Percentiles rank a stretch among this genome's conserved stretches.
phyloP scores from a whole-genome alignment of 805 yeast genomes.

The Schwanniomyces vanrijiae region DNA sequence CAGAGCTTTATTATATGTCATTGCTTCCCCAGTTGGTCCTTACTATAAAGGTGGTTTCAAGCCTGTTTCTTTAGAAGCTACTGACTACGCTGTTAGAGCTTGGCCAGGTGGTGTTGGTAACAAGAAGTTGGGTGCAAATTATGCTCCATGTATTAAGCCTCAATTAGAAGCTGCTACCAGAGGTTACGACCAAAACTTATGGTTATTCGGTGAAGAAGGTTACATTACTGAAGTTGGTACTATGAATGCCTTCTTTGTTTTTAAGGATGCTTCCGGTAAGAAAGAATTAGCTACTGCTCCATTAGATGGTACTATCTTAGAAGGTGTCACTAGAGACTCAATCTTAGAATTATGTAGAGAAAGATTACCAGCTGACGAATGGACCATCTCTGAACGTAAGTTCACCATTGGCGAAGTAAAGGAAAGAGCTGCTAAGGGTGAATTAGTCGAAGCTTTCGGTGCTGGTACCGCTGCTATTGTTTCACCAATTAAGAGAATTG shows the following conservation, averaged over 20 bases:
- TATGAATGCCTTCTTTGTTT: constrained; percentile 91
- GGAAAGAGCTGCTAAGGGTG: constrained; percentile 75
- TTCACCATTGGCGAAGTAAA: constrained; percentile 74
- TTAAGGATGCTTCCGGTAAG: constrained; percentile 78
- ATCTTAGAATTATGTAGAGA: constrained; percentile 74
- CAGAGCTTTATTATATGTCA: constrained; percentile 79
- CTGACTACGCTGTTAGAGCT: constrained; percentile 94
- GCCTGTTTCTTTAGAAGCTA: constrained; percentile 92
- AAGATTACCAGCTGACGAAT: constrained; percentile 70
- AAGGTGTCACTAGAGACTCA: constrained; percentile 95
- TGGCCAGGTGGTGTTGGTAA: constrained; percentile 99
- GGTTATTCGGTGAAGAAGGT: constrained; percentile 91
- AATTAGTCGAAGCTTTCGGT: constrained; percentile 92
- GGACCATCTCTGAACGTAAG: constrained; percentile 80
- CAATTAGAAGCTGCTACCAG: constrained; percentile 85
- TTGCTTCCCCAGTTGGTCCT: constrained; percentile 96
- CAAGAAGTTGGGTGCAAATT: constrained; percentile 94
- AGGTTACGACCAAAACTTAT: constrained; percentile 94
- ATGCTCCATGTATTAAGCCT: constrained; percentile 93
- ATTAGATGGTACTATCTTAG: constrained; percentile 93
- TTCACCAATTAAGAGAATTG: constrained; percentile 86
- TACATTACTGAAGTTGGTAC: constrained; percentile 95
- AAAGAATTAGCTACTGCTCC: constrained; percentile 96
- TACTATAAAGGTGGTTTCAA: constrained; percentile 89
- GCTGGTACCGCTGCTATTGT: constrained; percentile 98